Base-by-base conservation (phyloP, 1,284 basidiomycete species). In the Chondrostereum purpureum region DNA sequence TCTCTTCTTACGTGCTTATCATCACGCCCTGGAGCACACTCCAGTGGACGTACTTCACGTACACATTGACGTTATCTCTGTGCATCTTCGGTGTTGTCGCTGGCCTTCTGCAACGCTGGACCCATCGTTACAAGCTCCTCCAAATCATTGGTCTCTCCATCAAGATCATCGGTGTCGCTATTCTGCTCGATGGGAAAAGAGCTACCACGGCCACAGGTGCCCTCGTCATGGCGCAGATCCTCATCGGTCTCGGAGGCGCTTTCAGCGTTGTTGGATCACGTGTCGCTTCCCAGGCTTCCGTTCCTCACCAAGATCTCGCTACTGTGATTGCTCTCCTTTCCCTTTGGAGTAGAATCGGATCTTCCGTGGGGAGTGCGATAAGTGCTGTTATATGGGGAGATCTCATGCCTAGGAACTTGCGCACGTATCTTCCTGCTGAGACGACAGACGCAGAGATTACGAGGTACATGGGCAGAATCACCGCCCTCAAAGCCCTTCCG, bases 221-320 rank as follows among this genome's bases (percentile, higher is more conserved):
- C 23, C 52, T 57, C 21, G 52, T 56, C 23, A 47, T 51, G 44
- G 52, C 55, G 1, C 55, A 56, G 34, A 50, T 58, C 19, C 51
- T 56, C 21, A 51, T 57, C 31, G 55, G 54, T 1, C 35, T 49
- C 5, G 57, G 56, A 31, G 57, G 57, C 13, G 54, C 56, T 3
- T 54, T 54, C 48, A 53, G 55, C 31, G 52, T 56, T 42, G 51
- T 56, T 39, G 53, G 52, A 14, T 53, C 55, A 2, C 52, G 53
- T 21, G 55, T 57, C 37, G 54, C 55, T 12, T 51, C 54, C 2
- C 57, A 58, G 36, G 57, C 56, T 20, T 53, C 55, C 20, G 57
- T 58, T 2, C 54, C 54, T 11, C 57, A 58, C 45, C 54, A 57
- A 40, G 57, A 58, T 43, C 51, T 58, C 40, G 57, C 56, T 2